Conservation (phyloP, 345 rosid genomes). For the Citrus maxima region DNA sequence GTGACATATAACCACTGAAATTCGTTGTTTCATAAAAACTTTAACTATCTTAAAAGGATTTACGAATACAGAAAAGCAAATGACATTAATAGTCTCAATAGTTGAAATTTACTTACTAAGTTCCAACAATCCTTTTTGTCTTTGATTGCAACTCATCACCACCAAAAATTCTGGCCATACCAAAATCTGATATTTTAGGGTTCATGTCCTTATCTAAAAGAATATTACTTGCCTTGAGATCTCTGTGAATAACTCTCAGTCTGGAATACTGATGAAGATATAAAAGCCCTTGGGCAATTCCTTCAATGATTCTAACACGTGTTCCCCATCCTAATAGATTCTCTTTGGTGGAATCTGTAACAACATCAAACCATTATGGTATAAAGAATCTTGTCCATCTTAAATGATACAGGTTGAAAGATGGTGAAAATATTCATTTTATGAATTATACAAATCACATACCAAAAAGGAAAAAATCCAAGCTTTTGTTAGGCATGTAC, state of each 20-base stretch:
- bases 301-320: constrained; percentile 22
- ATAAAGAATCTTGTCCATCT: neutral
- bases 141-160: constrained; percentile 36
- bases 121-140: constrained; percentile 42
- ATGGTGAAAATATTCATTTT: neutral
- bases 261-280: constrained; percentile 35
- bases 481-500: neutral
- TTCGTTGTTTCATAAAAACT: neutral
- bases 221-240: constrained; percentile 36
- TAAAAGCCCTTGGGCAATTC: constrained; percentile 37
- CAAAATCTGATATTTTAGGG: constrained; percentile 55
- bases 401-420: neutral
- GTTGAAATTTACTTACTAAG: constrained; percentile 33
- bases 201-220: constrained; percentile 41
- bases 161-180: constrained; percentile 49
- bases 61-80: neutral
- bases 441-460: neutral
- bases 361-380: neutral
- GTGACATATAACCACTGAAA: constrained; percentile 44
- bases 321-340: constrained; percentile 7
- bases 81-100: neutral
- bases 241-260: constrained; percentile 27
- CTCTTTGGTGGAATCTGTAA: constrained; percentile 8
- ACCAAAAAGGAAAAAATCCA: neutral
- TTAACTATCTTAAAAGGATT: neutral